Evolutionary conservation across 306 rosid species (phyloP), one percentile per base, ranked within the genome.

Genomic region (Purshia tridentata): DNA sequence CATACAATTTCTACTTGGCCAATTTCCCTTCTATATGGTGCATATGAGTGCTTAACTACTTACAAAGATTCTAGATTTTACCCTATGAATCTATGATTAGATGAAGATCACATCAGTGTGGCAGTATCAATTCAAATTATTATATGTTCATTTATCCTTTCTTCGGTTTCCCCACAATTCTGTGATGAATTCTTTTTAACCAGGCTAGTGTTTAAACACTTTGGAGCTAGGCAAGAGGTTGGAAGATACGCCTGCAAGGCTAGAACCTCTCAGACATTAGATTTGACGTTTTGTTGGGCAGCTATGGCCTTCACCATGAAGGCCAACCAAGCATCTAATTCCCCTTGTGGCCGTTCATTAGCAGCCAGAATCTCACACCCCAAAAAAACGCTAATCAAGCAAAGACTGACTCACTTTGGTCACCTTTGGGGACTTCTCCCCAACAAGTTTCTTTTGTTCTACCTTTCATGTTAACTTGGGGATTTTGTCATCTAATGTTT

Each of bases 401-500:
- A 14, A 35, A 8, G 48, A n/a, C 18, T 14, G 41, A 29, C 4
- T 8, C 9, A 23, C 1, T 29, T 13, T 37, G 6, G 58, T 67
- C 71, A 12, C 71, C 60, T 52, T 52, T 9, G 39, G 48, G 49
- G 39, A n/a, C 49, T 51, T 51, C 12, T 16, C 61, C 16, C 59
- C 29, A 35, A 66, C 22, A 14, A 8, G 3, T 2, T 0, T 16
- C 15, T 3, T 35, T 29, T 6, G 29, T 35, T 29, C 72, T 50
- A 9, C 47, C 35, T 16, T 39, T 49, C 6, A 68, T 6, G 14
- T 68, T 39, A 6, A 1, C 7, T 40, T 3, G 4, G 2, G 50
- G 14, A 3, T 5, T 39, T 41, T 70, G 65, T 42, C 73, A 52
- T 69, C 61, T 69, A 69, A 69, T 69, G 61, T 40, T 29, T 29